These are phyloP conservation scores for Tricholoma terreum DNA, from an alignment of 768 basidiomycete species.

Conservation along the genomic window DNA sequence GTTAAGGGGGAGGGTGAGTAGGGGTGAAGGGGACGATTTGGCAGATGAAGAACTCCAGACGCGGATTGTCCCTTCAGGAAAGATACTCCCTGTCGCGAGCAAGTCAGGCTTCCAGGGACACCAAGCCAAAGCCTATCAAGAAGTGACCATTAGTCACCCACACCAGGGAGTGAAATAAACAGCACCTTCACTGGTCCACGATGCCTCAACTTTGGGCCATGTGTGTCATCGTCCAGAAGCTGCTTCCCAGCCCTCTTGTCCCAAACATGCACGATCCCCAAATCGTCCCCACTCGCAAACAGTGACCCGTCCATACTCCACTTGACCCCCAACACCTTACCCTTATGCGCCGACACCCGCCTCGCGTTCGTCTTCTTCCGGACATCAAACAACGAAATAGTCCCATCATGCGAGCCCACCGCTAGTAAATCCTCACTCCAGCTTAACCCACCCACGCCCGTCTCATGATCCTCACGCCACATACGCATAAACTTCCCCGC, in stretches of 20 bases:
- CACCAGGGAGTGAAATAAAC: no score
- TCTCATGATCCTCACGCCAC: constrained; percentile 36
- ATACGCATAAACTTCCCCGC: constrained; percentile 34
- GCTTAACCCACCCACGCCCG: constrained; percentile 34
- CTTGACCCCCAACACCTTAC: constrained; percentile 71
- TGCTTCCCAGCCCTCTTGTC: constrained; percentile 49
- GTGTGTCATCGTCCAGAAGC: constrained; percentile 31
- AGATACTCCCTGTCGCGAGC: constrained; percentile 75
- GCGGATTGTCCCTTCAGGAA: constrained; percentile 68
- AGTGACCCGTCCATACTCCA: constrained; percentile 75
- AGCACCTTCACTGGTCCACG: constrained; percentile 58
- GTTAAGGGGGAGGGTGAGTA: constrained; percentile 73
- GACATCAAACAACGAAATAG: constrained; percentile 65
- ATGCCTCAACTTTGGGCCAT: constrained; percentile 69
- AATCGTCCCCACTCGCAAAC: constrained; percentile 82
- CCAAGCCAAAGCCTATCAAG: constrained; percentile 72
- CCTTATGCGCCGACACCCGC: constrained; percentile 50
- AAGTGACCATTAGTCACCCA: constrained; percentile 1
- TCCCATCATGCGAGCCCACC: constrained; percentile 61
- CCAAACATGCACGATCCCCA: constrained; percentile 87
- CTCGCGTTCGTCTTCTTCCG: constrained; percentile 36
- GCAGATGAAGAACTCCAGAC: constrained; percentile 55
- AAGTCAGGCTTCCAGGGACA: constrained; percentile 79
- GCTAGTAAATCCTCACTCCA: constrained; percentile 64
- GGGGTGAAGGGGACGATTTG: constrained; percentile 28